Percentiles rank a stretch among this genome's conserved stretches.
Conservation (phyloP, 768 basidiomycete genomes). For the Tricholoma matsutake region DNA sequence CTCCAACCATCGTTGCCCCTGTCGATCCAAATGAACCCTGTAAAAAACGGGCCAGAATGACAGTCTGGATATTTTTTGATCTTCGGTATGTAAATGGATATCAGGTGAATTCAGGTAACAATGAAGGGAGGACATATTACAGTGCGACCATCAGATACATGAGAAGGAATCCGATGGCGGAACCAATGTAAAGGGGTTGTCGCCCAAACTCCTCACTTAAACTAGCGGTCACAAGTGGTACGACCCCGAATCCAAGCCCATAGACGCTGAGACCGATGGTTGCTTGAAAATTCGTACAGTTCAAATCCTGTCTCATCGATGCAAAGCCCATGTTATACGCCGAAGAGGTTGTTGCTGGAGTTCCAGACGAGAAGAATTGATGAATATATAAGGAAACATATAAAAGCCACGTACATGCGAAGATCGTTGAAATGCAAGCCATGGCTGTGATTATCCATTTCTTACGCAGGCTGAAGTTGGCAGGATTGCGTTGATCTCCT, state of each 20-base stretch:
- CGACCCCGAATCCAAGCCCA: conserved; percentile 57
- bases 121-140: conserved; percentile 25
- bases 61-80: conserved; percentile 53
- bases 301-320: conserved; percentile 52
- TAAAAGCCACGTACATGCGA: conserved; percentile 36
- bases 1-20: conserved; percentile 70
- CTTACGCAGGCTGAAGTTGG: conserved; percentile 19
- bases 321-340: conserved; percentile 54
- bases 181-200: conserved; percentile 55
- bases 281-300: conserved; percentile 43
- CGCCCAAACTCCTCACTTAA: conserved; percentile 75
- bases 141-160: conserved; percentile 50
- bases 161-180: conserved; percentile 44
- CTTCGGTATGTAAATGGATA: conserved; percentile 17
- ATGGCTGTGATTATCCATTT: conserved; percentile 36
- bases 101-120: neutral
- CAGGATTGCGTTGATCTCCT: conserved; percentile 23
- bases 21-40: conserved; percentile 69
- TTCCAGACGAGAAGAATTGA: neutral
- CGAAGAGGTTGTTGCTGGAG: conserved; percentile 45
- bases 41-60: conserved; percentile 62
- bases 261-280: conserved; percentile 51
- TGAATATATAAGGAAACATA: neutral
- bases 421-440: conserved; percentile 45
- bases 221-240: conserved; percentile 66